Evolutionary conservation across 179 eudicot genomes (phyloP), one percentile per base, ranked within the genome.

Genomic region (Actinidia chinensis): DNA sequence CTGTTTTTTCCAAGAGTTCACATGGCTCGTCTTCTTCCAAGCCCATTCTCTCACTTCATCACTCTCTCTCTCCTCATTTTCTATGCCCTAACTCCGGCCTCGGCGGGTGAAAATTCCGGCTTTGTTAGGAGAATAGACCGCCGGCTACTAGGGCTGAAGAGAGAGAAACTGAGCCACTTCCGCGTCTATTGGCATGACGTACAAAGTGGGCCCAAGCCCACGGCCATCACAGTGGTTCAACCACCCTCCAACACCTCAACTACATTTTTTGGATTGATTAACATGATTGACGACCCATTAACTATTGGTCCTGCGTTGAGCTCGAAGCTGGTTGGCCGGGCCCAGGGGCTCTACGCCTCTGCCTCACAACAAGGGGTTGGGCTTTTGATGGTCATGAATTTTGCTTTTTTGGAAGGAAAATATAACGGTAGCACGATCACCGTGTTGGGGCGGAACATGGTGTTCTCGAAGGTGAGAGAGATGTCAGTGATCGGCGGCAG

Each of bases 171-270:
- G 5, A 82, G 85, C 82, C 87, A 85, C 54, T 82, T 89, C n/a
- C 80, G 74, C 0, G 7, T 90, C 9, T 91, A 86, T 79, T 91
- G 91, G 92, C 96, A 91, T 76, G 96, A 91, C 82, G 52, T 84
- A 14, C 6, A 78, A 0, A 71, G 82, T 36, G 93, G 97, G 4
- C 78, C 75, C 0, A 75, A 70, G 47, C 91, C 91, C 0, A 86
- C 92, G 0, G 77, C 87, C 0, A 75, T 84, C 0, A 9, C 8
- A 2, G 43, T 76, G 1, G 25, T 63, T 17, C 71, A 0, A 13
- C 72, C 81, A 14, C 65, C 76, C 1, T 46, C 76, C 22, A 61
- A 40, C 0, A 58, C 42, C 22, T 68, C 76, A 0, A 1, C 80
- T 17, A 74, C 75, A 1, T 79, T 65, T 12, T 88, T 86, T 50